A percentile compares a stretch with the other conserved stretches of the same genome.
Conservation (phyloP, 805 yeast genomes). For the Candida ortonii region DNA sequence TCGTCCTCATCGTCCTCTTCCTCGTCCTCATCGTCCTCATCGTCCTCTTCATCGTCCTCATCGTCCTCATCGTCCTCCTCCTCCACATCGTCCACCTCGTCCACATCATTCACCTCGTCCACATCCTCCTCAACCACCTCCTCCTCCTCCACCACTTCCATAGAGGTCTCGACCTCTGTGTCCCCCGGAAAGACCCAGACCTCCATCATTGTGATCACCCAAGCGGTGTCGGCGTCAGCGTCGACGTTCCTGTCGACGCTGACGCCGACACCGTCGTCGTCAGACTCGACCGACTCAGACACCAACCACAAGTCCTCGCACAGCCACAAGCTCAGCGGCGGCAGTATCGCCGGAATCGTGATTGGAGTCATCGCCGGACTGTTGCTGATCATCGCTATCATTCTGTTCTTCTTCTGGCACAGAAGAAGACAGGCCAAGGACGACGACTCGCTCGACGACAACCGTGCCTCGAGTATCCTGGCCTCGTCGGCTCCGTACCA, state of each 20-base stretch:
- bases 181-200: constrained; percentile 25
- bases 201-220: constrained; percentile 25
- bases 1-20: constrained; percentile 15
- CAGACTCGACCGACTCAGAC: constrained; percentile 12
- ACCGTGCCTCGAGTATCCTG: constrained; percentile 11
- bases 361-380: constrained; percentile 32
- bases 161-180: constrained; percentile 19
- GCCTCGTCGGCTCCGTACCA: constrained; percentile 13
- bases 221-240: constrained; percentile 23
- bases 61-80: constrained; percentile 13
- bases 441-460: constrained; percentile 14
- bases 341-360: constrained; percentile 37
- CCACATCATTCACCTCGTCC: constrained; percentile 10
- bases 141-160: constrained; percentile 8
- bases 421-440: constrained; percentile 19
- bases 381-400: constrained; percentile 11
- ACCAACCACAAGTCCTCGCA: constrained; percentile 6
- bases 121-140: constrained; percentile 9
- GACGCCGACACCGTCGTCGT: constrained; percentile 14
- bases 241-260: too few relatives aligned
- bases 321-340: constrained; percentile 23
- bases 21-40: constrained; percentile 12
- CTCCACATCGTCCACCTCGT: constrained; percentile 10
- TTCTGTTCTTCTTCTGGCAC: constrained; percentile 24
- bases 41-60: constrained; percentile 18